Evolutionary conservation across 1,139 yeast species (phyloP).

Genomic region (Kodamaea plutei): DNA sequence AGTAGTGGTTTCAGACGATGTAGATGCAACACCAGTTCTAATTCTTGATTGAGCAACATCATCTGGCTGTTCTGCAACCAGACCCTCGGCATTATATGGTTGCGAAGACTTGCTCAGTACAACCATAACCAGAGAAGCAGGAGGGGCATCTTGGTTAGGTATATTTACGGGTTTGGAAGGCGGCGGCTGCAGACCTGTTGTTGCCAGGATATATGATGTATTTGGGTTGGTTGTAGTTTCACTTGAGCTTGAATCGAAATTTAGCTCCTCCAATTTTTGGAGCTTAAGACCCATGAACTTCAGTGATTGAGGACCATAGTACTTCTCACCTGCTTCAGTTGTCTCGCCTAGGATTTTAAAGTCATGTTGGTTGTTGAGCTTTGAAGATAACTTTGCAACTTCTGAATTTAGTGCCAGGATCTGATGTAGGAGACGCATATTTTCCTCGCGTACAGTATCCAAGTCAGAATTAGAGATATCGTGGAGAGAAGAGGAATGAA

Average conservation of each 20-base stretch:
- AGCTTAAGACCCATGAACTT: conserved; percentile 34
- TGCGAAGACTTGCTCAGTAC: not conserved
- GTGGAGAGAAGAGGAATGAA: not conserved
- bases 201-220: conserved; percentile 1
- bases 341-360: conserved; percentile 14
- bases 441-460: conserved; percentile 18
- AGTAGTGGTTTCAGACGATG: not conserved
- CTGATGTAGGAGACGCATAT: conserved; percentile 17
- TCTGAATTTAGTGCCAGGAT: conserved; percentile 18
- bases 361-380: not conserved
- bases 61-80: not conserved
- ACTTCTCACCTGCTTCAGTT: conserved; percentile 31
- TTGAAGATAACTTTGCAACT: conserved; percentile 4
- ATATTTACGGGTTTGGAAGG: no score
- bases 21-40: not conserved
- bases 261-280: conserved; percentile 20
- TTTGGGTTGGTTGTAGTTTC: conserved; percentile 1
- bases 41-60: not conserved
- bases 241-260: not conserved
- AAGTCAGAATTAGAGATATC: conserved; percentile 9
- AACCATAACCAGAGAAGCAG: no score
- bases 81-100: not conserved
- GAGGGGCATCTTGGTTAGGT: no score
- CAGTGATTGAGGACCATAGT: conserved; percentile 50
- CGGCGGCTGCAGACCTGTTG: no score